Evolutionary conservation across 1,284 basidiomycete genomes (phyloP).

Genomic region (Pseudozyma pruni): DNA sequence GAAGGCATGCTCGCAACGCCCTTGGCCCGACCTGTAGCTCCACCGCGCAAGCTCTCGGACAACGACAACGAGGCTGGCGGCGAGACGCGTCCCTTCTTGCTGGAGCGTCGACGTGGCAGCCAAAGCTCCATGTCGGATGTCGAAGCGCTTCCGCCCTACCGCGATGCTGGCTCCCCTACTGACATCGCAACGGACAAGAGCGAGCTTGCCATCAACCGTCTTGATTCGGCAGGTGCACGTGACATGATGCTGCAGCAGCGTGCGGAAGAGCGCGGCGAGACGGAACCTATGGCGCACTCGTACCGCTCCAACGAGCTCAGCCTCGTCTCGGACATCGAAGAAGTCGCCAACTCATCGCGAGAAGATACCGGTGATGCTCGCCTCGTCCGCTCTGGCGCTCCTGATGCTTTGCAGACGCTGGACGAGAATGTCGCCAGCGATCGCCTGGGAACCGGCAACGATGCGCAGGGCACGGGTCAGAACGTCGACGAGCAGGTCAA

Average conservation of each 20-base stretch:
- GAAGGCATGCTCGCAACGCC: slow-evolving; percentile 46
- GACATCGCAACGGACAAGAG: slow-evolving; percentile 26
- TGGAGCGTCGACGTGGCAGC: slow-evolving; percentile 38
- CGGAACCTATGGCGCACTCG: slow-evolving; percentile 36
- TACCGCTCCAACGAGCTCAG: slow-evolving; percentile 43
- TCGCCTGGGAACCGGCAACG: neutral
- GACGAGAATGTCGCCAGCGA: slow-evolving; percentile 6
- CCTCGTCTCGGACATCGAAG: slow-evolving; percentile 34
- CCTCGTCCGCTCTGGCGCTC: neutral
- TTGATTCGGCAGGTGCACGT: slow-evolving; percentile 53
- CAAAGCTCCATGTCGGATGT: slow-evolving; percentile 44
- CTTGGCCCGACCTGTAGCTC: slow-evolving; percentile 26
- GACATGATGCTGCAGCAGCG: slow-evolving; percentile 58
- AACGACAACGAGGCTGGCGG: slow-evolving; percentile 23
- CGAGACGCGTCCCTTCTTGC: slow-evolving; percentile 26
- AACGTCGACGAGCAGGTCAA: slow-evolving; percentile 11
- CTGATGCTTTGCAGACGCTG: slow-evolving; percentile 6
- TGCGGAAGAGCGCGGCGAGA: slow-evolving; percentile 45
- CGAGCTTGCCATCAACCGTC: slow-evolving; percentile 32
- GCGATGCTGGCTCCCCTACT: slow-evolving; percentile 15
- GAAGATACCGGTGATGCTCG: slow-evolving; percentile 3
- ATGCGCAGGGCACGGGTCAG: neutral
- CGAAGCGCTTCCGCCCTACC: slow-evolving; percentile 26
- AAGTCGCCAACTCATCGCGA: slow-evolving; percentile 17
- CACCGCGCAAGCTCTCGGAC: slow-evolving; percentile 15